Conservation (phyloP, 2,329 filamentous ascomycete genomes). For the Penicillium rolfsii region DNA sequence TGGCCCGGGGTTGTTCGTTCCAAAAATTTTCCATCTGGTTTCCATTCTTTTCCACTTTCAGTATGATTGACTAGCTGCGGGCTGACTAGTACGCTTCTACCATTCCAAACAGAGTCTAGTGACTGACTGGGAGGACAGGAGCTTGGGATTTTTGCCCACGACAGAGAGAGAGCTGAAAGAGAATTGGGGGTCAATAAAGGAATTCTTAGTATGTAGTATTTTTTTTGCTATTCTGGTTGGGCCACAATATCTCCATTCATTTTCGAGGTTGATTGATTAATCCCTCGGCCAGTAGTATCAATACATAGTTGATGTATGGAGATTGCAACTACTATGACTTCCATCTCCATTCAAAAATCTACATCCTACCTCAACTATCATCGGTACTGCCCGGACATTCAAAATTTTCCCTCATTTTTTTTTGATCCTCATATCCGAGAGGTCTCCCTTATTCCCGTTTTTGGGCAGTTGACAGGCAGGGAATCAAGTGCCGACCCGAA, state of each 20-base stretch:
- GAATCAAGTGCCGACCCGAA: slow-evolving; percentile 4
- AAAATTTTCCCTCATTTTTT: background rate
- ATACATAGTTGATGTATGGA: background rate
- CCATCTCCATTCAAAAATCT: background rate
- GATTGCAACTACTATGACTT: background rate
- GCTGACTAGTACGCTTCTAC: background rate
- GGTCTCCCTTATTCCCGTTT: background rate
- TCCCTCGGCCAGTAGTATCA: background rate
- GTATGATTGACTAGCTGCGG: background rate
- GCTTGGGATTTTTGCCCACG: background rate
- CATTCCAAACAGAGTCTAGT: background rate
- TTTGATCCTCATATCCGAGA: background rate
- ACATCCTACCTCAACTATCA: background rate
- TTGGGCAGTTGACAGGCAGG: background rate
- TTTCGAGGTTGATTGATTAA: slow-evolving; percentile 1
- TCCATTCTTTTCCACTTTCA: slow-evolving; percentile 6
- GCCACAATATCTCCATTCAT: background rate
- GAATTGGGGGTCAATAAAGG: background rate
- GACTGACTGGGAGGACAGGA: background rate
- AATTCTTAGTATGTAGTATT: background rate
- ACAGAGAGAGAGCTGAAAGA: background rate
- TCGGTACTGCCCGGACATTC: background rate
- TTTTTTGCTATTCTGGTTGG: background rate
- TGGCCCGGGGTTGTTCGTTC: slow-evolving; percentile 20
- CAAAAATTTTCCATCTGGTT: slow-evolving; percentile 13